phyloP scores from a whole-genome alignment of 345 rosid species.

The Gossypium anomalum region DNA sequence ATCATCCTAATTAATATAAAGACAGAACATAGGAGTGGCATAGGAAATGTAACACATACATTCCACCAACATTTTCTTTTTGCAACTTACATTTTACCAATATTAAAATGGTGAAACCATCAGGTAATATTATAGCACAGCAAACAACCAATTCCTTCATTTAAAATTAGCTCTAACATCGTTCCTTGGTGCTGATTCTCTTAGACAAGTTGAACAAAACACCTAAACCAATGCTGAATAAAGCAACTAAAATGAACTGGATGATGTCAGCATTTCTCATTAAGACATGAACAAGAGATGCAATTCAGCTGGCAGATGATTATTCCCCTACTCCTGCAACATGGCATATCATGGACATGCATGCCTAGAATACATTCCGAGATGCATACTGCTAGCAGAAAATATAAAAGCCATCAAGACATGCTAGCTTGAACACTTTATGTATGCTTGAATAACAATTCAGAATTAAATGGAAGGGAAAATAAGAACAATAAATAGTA shows the following conservation, averaged over 20 bases:
- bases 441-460: neutral
- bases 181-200: neutral
- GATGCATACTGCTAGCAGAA: neutral
- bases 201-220: neutral
- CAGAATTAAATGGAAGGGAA: neutral
- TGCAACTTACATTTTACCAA: neutral
- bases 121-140: neutral
- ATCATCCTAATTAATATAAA: neutral
- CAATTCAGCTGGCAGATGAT: neutral
- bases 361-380: neutral
- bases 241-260: neutral
- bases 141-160: neutral
- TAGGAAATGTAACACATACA: neutral
- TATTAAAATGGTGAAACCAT: neutral
- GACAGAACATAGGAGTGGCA: neutral
- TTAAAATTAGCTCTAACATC: neutral
- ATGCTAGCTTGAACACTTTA: neutral
- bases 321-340: neutral
- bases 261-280: neutral
- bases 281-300: neutral
- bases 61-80: neutral
- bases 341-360: neutral
- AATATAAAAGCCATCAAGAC: neutral
- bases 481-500: neutral
- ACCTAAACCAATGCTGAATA: neutral